Evolutionary conservation across 2,329 filamentous ascomycete species (phyloP).

Genomic region (Grosmannia huntii): DNA sequence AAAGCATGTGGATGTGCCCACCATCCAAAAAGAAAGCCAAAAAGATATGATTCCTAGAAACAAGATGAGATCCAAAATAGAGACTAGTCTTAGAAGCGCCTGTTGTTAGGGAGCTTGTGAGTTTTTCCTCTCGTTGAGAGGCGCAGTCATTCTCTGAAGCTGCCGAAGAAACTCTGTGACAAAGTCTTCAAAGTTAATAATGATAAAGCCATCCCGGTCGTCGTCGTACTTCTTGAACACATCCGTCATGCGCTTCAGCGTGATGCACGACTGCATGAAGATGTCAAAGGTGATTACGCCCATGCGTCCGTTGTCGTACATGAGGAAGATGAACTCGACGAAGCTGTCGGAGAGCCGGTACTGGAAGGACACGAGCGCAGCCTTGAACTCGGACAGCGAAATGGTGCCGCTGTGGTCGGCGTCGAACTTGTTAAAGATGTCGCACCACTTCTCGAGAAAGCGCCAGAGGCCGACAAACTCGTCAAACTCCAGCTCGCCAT

Average conservation of each 20-base stretch:
- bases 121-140: neutral
- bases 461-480: constrained; percentile 97
- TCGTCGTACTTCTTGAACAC: constrained; percentile 99
- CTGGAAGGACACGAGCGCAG: constrained; percentile 84
- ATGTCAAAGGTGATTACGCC: constrained; percentile 82
- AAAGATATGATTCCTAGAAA: neutral
- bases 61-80: neutral
- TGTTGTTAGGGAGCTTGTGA: neutral
- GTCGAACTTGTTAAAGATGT: constrained; percentile 91
- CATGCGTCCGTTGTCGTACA: constrained; percentile 67
- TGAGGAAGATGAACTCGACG: constrained; percentile 71
- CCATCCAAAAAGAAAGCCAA: neutral
- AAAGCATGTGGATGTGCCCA: neutral
- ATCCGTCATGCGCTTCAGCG: constrained; percentile 95
- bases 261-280: constrained; percentile 96
- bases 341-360: constrained; percentile 81
- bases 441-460: constrained; percentile 87
- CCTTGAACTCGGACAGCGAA: constrained; percentile 71
- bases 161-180: constrained; percentile 55
- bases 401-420: constrained; percentile 79
- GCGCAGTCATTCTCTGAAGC: constrained; percentile 26
- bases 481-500: constrained; percentile 80
- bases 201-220: constrained; percentile 88
- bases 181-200: constrained; percentile 71
- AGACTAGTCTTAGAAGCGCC: too few relatives aligned